A percentile compares a stretch with the other conserved stretches of the same genome.
These are phyloP conservation scores for Gymnopilus junonius DNA, from an alignment of 768 basidiomycete genomes.

Conservation along the genomic window DNA sequence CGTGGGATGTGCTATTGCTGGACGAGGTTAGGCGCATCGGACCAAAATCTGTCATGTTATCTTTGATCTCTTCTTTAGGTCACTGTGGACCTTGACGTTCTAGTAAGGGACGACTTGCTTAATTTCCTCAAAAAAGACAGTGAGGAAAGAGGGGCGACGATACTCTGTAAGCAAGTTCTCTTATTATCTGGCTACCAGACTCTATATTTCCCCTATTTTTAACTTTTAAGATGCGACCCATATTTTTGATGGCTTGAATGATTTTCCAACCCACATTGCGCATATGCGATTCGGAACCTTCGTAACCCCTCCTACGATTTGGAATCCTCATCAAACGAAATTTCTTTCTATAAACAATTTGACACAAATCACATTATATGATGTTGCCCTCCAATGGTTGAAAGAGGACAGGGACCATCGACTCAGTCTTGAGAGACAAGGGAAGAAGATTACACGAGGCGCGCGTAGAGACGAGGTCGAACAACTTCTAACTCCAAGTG, in stretches of 20 bases:
- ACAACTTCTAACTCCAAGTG: not conserved
- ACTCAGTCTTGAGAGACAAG: slow-evolving; percentile 57
- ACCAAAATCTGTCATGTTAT: not conserved
- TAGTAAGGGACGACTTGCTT: slow-evolving; percentile 92
- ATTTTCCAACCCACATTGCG: slow-evolving; percentile 92
- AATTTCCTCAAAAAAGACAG: slow-evolving; percentile 86
- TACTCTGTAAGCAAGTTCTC: slow-evolving; percentile 67
- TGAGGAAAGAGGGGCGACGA: slow-evolving; percentile 78
- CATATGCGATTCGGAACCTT: slow-evolving; percentile 90
- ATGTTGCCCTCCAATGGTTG: slow-evolving; percentile 85
- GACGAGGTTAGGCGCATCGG: slow-evolving; percentile 71
- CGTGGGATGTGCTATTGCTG: slow-evolving; percentile 91
- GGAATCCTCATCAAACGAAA: slow-evolving; percentile 48
- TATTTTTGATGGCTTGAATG: slow-evolving; percentile 90
- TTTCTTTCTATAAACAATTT: slow-evolving; percentile 15
- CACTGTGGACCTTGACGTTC: slow-evolving; percentile 95
- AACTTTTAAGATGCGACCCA: slow-evolving; percentile 87
- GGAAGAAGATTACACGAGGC: slow-evolving; percentile 59
- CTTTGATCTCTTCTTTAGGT: slow-evolving; percentile 52
- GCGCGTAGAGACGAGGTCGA: slow-evolving; percentile 60
- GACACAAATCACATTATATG: slow-evolving; percentile 55
- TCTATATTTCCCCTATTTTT: slow-evolving; percentile 1
- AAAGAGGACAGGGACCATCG: slow-evolving; percentile 78
- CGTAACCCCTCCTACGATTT: slow-evolving; percentile 66
- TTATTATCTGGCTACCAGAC: not conserved